phyloP scores from a whole-genome alignment of 345 rosid genomes.

The Eucalyptus shirleyi region DNA sequence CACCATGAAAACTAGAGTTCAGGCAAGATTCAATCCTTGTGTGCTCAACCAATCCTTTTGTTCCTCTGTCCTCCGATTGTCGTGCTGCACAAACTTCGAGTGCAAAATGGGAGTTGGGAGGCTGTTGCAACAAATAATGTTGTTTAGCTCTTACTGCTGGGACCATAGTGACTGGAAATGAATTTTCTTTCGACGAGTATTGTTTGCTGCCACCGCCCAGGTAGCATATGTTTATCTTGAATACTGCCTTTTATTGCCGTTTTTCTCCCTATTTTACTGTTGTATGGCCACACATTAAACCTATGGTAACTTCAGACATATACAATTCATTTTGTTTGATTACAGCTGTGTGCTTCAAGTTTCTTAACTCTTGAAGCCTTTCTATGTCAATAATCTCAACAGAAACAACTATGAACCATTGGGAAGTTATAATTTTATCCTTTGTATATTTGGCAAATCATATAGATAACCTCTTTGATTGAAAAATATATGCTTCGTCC shows the following conservation, averaged over 20 bases:
- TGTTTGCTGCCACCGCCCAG: not conserved
- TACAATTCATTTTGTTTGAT: not conserved
- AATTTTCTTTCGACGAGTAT: not conserved
- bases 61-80: not conserved
- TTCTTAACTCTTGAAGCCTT: not conserved
- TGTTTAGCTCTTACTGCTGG: not conserved
- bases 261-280: not conserved
- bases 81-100: not conserved
- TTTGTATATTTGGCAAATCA: not conserved
- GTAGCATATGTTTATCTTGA: not conserved
- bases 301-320: not conserved
- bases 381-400: not conserved
- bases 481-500: not conserved
- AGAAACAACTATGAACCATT: not conserved
- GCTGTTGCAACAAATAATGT: not conserved
- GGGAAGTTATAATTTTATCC: no score
- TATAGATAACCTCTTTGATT: not conserved
- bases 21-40: slow-evolving; percentile 15
- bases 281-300: not conserved
- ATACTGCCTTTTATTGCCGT: no score
- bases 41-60: not conserved
- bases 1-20: slow-evolving; percentile 75
- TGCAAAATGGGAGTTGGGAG: not conserved
- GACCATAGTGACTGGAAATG: not conserved
- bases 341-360: not conserved